These are phyloP conservation scores for Fomitopsis serialis DNA, from an alignment of 768 basidiomycete species.

Conservation along the genomic window DNA sequence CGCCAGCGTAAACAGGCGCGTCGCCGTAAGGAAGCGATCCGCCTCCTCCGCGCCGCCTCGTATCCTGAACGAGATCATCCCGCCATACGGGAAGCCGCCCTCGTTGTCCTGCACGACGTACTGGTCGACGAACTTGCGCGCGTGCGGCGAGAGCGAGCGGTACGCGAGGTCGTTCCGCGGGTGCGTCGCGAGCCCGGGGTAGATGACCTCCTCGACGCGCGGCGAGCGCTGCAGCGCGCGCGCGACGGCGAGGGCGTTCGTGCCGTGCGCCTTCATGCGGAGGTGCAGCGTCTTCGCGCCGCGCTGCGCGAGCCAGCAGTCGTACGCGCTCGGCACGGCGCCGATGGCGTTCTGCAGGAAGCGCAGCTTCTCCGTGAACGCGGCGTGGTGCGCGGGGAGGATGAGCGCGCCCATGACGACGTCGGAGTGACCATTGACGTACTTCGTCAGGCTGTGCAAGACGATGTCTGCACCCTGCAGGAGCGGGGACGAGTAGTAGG, in stretches of 20 bases:
- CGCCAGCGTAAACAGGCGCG: constrained; percentile 72
- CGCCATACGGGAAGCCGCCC: constrained; percentile 80
- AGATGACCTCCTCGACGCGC: constrained; percentile 76
- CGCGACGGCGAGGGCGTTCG: constrained; percentile 77
- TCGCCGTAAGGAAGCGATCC: constrained; percentile 59
- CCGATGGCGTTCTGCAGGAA: constrained; percentile 92
- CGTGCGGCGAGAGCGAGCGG: constrained; percentile 60
- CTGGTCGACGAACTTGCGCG: constrained; percentile 53
- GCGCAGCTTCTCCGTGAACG: constrained; percentile 51
- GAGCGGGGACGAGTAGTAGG: constrained; percentile 86
- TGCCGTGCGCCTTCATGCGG: constrained; percentile 82
- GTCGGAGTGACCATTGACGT: constrained; percentile 92
- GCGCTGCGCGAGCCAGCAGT: constrained; percentile 86
- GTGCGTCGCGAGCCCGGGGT: constrained; percentile 74
- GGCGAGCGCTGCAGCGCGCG: constrained; percentile 46
- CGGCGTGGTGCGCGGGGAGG: constrained; percentile 49
- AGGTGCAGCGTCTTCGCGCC: constrained; percentile 89
- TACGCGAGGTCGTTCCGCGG: constrained; percentile 64
- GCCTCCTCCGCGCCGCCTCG: constrained; percentile 48
- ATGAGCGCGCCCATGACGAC: constrained; percentile 86
- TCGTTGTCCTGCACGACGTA: constrained; percentile 25
- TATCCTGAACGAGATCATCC: constrained; percentile 79
- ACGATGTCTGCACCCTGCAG: constrained; percentile 83
- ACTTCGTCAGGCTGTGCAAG: constrained; percentile 82
- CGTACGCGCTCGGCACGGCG: constrained; percentile 79